These are phyloP conservation scores for Tetratostichococcus sp. DNA, from an alignment of 139 green algal genomes.

Conservation along the genomic window DNA sequence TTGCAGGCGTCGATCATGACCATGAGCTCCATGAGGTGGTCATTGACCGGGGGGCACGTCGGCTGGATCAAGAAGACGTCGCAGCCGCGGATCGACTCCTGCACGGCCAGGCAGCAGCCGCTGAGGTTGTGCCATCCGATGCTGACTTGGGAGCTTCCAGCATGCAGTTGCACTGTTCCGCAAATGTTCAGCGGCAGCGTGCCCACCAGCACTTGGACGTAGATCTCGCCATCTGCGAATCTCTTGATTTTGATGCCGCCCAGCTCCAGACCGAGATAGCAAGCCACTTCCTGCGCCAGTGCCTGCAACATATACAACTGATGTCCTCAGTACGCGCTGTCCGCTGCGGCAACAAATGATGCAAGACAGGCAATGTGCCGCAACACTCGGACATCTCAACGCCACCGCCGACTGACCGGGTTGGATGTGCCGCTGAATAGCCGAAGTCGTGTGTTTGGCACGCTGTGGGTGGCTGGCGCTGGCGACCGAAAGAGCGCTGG, in stretches of 20 bases:
- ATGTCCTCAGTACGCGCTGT: background rate
- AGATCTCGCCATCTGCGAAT: constrained; percentile 99
- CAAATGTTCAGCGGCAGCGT: too few species aligned
- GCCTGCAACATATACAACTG: constrained; percentile 25
- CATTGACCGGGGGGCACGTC: constrained; percentile 93
- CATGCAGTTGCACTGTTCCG: too few species aligned
- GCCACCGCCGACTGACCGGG: too few species aligned
- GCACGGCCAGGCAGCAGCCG: constrained; percentile 6
- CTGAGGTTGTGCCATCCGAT: too few species aligned
- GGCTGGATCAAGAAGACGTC: constrained; percentile 99
- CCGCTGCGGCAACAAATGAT: too few species aligned
- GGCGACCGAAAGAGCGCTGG: constrained; percentile 20
- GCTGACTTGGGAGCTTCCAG: too few species aligned
- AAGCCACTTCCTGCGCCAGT: constrained; percentile 86
- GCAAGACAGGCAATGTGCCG: too few species aligned
- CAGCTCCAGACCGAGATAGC: constrained; percentile 94
- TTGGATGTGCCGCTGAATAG: constrained; percentile 83
- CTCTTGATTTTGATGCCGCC: constrained; percentile 92
- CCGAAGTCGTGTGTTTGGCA: constrained; percentile 47
- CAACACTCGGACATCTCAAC: too few species aligned
- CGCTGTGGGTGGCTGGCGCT: background rate
- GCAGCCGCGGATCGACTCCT: constrained; percentile 96
- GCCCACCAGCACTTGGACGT: constrained; percentile 85
- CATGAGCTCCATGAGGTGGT: constrained; percentile 97
- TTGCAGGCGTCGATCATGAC: constrained; percentile 95